These are phyloP conservation scores for Daldinia vernicosa DNA, from an alignment of 495 filamentous ascomycete species.

Conservation along the genomic window DNA sequence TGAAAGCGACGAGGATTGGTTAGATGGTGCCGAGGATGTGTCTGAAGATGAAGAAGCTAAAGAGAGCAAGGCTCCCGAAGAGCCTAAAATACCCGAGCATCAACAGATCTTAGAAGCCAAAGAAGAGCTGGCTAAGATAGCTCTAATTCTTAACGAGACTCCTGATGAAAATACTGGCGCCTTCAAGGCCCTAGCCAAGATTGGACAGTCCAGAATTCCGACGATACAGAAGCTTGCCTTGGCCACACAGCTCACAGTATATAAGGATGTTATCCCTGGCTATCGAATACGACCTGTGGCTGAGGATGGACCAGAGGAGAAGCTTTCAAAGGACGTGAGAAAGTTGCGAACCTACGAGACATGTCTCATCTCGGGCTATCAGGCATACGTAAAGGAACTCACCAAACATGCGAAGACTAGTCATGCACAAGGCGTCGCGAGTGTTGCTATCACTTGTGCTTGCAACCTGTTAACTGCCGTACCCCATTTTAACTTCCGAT, in stretches of 20 bases:
- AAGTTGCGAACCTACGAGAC: constrained; percentile 84
- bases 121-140: constrained; percentile 88
- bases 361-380: constrained; percentile 79
- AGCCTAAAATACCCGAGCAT: constrained; percentile 71
- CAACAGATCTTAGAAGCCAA: constrained; percentile 87
- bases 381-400: constrained; percentile 80
- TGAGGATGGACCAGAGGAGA: constrained; percentile 75
- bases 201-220: constrained; percentile 72
- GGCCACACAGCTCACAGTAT: constrained; percentile 87
- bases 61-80: constrained; percentile 47
- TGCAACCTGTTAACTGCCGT: constrained; percentile 79
- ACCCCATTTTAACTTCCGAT: constrained; percentile 96
- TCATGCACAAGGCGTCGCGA: constrained; percentile 58
- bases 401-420: constrained; percentile 65
- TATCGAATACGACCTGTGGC: constrained; percentile 87
- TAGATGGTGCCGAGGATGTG: constrained; percentile 55
- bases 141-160: constrained; percentile 83
- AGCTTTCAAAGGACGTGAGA: constrained; percentile 91
- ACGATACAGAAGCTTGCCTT: constrained; percentile 85
- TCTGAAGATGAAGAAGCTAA: constrained; percentile 49
- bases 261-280: constrained; percentile 94
- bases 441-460: constrained; percentile 83
- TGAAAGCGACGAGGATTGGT: constrained; percentile 64
- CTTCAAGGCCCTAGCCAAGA: constrained; percentile 78
- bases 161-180: constrained; percentile 87